phyloP scores from a whole-genome alignment of 2,329 filamentous ascomycete species.

The Beauveria pseudobassiana region DNA sequence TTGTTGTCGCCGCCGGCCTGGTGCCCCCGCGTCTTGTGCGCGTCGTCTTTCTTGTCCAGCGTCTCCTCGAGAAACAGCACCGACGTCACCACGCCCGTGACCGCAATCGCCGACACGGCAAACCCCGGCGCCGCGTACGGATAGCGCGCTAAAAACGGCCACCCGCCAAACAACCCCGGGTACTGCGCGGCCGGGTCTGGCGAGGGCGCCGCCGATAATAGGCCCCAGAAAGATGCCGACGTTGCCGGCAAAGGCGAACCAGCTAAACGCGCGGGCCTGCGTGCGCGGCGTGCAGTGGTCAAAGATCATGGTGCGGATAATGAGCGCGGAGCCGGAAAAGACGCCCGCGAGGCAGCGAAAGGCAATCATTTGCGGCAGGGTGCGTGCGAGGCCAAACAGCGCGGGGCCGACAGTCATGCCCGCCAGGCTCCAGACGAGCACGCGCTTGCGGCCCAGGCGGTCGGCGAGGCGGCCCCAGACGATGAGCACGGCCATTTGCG shows the following conservation, averaged over 20 bases:
- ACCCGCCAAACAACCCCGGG: constrained; percentile 40
- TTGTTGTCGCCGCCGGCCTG: background rate
- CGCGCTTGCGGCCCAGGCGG: constrained; percentile 62
- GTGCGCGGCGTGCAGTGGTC: constrained; percentile 64
- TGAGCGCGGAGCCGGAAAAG: constrained; percentile 67
- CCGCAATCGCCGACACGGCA: constrained; percentile 47
- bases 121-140: constrained; percentile 50
- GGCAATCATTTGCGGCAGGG: constrained; percentile 67
- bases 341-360: constrained; percentile 64
- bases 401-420: constrained; percentile 55
- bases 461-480: constrained; percentile 60
- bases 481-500: constrained; percentile 73
- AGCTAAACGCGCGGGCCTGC: constrained; percentile 66
- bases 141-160: constrained; percentile 39
- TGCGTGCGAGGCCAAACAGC: constrained; percentile 60
- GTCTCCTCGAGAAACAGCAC: constrained; percentile 58
- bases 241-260: constrained; percentile 69
- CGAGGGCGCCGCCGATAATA: constrained; percentile 59
- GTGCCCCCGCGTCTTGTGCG: background rate
- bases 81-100: constrained; percentile 43
- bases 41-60: constrained; percentile 27
- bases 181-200: constrained; percentile 62
- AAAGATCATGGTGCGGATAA: constrained; percentile 68
- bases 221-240: constrained; percentile 68
- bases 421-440: constrained; percentile 58